Evolutionary conservation across 1,139 yeast species (phyloP).

Genomic region (Pichia sp.): DNA sequence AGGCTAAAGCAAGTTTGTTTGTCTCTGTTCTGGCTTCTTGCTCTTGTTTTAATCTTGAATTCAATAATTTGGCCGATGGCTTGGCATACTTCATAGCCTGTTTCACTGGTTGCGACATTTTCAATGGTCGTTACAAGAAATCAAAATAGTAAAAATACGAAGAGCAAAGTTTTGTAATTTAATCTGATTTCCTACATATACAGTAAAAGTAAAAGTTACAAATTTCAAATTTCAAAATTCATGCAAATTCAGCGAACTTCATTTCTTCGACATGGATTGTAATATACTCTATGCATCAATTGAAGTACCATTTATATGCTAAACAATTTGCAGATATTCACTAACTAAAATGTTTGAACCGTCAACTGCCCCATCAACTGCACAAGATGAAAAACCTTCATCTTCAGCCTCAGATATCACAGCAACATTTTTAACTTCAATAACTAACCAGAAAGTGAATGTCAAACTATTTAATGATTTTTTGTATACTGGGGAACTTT

Average conservation of each 20-base stretch:
- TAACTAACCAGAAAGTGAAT: slow-evolving; percentile 72
- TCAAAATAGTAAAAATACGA: neutral
- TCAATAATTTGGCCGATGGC: slow-evolving; percentile 22
- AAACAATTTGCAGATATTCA: too few relatives aligned
- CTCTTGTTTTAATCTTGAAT: slow-evolving; percentile 22
- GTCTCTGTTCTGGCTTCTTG: slow-evolving; percentile 26
- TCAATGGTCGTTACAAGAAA: neutral
- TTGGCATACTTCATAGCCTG: slow-evolving; percentile 13
- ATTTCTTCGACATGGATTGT: neutral
- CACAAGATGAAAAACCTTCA: neutral
- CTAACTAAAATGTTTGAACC: neutral
- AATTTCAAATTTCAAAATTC: neutral
- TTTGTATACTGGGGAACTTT: slow-evolving; percentile 66
- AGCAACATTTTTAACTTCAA: slow-evolving; percentile 71
- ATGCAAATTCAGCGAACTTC: neutral
- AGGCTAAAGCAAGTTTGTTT: slow-evolving; percentile 27
- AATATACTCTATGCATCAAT: too few relatives aligned
- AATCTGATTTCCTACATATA: neutral
- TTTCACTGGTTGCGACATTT: neutral
- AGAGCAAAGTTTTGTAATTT: neutral
- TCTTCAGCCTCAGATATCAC: slow-evolving; percentile 11
- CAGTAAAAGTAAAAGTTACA: too few relatives aligned
- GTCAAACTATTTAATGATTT: slow-evolving; percentile 87
- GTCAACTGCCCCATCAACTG: neutral
- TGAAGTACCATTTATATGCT: too few relatives aligned